Evolutionary conservation across 768 basidiomycete genomes (phyloP), one percentile per base, ranked within the genome.

Genomic region (Auricularia sp.): DNA sequence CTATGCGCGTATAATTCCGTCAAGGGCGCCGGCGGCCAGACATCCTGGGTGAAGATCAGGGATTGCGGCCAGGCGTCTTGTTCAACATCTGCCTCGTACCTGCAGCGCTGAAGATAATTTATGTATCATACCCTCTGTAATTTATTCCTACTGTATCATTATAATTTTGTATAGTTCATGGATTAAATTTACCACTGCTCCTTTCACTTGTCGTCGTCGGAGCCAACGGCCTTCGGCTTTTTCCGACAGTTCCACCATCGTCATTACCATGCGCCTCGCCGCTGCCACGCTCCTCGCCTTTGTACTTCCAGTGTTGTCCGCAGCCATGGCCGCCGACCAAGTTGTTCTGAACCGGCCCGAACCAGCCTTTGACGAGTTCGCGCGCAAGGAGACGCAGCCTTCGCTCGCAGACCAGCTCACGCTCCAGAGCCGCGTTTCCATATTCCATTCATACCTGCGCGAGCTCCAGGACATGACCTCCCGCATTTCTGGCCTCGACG

Each of bases 381-480:
- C 47, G 47, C 23, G 56, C 29, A 59, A 29, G 56, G 34, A 29
- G 23, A 35, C 10, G 23, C 56, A 79, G 66, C 88, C 89, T 14
- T 83, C 83, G 1, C 76, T 93, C 39, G 80, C 87, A 3, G 91
- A 93, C 75, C 75, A 90, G 51, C 81, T 93, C 68, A 92, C 91
- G 11, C 84, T 93, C 70, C 86, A 91, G 68, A 70, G 83, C 1
- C 82, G 84, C 0, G 82, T 84, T 8, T 92, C 90, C 47, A 93
- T 93, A 62, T 93, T 91, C 79, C 91, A 86, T 72, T 85, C 87
- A 0, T 93, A 93, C 72, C 87, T 89, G 3, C 81, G 90, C 5
- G 90, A 91, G 70, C 77, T 86, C 1, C 39, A n/a, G 18, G 79
- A 83, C 68, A 68, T 87, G n/a, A 86, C 85, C 71, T 70, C 71